Conservation (phyloP, 192 early-diverging fungal species). For the Umbelopsis sp. region DNA sequence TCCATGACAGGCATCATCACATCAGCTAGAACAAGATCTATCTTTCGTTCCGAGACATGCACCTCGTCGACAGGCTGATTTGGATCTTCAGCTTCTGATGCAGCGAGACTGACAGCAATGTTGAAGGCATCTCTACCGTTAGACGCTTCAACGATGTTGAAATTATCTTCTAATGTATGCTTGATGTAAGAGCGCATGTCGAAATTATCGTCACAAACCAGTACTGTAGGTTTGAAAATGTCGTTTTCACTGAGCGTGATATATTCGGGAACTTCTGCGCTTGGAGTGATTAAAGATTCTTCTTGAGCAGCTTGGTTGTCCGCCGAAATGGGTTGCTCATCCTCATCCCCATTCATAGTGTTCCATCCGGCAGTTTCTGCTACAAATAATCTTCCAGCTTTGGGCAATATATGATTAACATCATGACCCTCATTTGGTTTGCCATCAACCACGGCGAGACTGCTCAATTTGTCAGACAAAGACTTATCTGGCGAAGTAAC, state of each 20-base stretch:
- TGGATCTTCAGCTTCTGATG: background rate
- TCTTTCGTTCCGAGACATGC: background rate
- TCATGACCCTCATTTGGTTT: too few species aligned
- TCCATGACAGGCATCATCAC: conserved; percentile 69
- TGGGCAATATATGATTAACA: background rate
- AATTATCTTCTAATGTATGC: conserved; percentile 17
- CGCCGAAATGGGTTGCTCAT: too few species aligned
- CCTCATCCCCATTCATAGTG: background rate
- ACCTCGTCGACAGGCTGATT: background rate
- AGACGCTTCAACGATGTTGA: conserved; percentile 33
- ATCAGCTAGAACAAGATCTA: conserved; percentile 42
- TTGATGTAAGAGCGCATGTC: conserved; percentile 41
- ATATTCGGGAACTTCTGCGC: background rate
- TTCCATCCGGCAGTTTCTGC: conserved; percentile 7
- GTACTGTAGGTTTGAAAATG: conserved; percentile 28
- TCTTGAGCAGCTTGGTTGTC: background rate
- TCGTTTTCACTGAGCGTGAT: background rate
- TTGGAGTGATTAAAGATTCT: background rate
- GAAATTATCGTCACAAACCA: conserved; percentile 48
- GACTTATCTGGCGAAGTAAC: background rate
- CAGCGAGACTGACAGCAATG: background rate
- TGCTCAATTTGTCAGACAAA: background rate
- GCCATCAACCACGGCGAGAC: too few species aligned
- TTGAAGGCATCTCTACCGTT: conserved; percentile 38
- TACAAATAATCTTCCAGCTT: background rate